These are phyloP conservation scores for Exserohilum rostratum DNA, from an alignment of 2,329 filamentous ascomycete genomes.

Conservation along the genomic window DNA sequence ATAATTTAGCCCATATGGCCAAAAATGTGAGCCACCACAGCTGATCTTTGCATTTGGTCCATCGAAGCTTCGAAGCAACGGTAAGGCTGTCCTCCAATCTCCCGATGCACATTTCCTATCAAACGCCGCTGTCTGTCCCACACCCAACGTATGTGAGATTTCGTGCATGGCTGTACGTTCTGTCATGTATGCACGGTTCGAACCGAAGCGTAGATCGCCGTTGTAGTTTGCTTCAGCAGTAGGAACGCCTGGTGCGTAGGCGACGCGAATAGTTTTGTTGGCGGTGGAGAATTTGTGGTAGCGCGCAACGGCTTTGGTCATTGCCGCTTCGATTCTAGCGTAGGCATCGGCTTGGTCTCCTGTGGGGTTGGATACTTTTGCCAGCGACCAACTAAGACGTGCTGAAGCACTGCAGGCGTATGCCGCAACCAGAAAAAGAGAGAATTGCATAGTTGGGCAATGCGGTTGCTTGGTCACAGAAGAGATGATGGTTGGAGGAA, in stretches of 20 bases:
- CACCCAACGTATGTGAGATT: constrained; percentile 42
- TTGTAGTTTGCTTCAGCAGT: constrained; percentile 46
- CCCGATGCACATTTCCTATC: constrained; percentile 36
- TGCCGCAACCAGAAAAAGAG: constrained; percentile 25
- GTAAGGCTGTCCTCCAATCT: constrained; percentile 42
- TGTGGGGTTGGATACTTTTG: constrained; percentile 36
- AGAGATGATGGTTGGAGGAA: background rate
- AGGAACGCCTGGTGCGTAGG: constrained; percentile 40
- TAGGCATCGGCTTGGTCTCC: constrained; percentile 44
- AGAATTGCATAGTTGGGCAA: constrained; percentile 28
- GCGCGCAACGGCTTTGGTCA: constrained; percentile 38
- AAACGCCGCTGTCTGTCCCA: constrained; percentile 43
- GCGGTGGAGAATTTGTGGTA: constrained; percentile 32
- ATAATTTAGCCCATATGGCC: constrained; percentile 46
- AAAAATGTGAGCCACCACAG: constrained; percentile 42
- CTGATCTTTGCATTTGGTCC: constrained; percentile 38
- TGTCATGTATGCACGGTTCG: constrained; percentile 42
- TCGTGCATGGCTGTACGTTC: constrained; percentile 47
- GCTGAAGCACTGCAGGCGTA: constrained; percentile 29
- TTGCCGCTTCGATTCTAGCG: constrained; percentile 38
- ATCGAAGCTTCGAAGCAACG: constrained; percentile 40
- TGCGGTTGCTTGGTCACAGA: background rate
- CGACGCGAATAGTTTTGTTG: constrained; percentile 36
- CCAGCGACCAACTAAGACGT: constrained; percentile 35
- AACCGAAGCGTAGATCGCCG: constrained; percentile 44